Percentiles rank a stretch among this genome's conserved stretches.
phyloP scores from a whole-genome alignment of 805 yeast species.

The Saturnispora gosingensis region DNA sequence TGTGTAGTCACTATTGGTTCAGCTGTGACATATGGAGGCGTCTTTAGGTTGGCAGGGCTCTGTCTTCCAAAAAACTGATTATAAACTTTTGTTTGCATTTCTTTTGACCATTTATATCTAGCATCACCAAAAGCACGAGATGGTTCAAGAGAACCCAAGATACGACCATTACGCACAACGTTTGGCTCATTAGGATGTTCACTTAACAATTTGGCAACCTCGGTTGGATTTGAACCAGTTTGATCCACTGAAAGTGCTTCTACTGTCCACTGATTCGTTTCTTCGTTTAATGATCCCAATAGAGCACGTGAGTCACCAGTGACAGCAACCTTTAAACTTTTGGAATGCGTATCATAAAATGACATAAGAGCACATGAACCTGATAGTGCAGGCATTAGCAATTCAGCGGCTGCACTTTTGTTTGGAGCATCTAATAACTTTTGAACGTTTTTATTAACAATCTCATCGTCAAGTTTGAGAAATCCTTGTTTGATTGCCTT shows the following conservation, averaged over 20 bases:
- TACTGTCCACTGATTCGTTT: slow-evolving; percentile 72
- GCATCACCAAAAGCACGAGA: slow-evolving; percentile 97
- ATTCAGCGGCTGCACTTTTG: slow-evolving; percentile 57
- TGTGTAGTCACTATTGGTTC: slow-evolving; percentile 87
- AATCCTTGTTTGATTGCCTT: slow-evolving; percentile 77
- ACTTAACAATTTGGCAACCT: slow-evolving; percentile 67
- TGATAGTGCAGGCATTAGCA: slow-evolving; percentile 84
- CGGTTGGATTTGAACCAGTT: slow-evolving; percentile 85
- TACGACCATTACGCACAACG: slow-evolving; percentile 78
- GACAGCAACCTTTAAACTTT: slow-evolving; percentile 77
- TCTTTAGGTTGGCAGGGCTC: slow-evolving; percentile 60
- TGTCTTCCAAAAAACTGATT: slow-evolving; percentile 73
- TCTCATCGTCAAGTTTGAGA: slow-evolving; percentile 72
- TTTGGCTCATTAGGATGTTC: slow-evolving; percentile 92
- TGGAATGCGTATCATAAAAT: slow-evolving; percentile 70
- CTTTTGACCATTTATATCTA: slow-evolving; percentile 71
- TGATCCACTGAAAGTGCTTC: slow-evolving; percentile 82
- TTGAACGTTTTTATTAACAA: slow-evolving; percentile 67
- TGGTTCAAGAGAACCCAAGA: slow-evolving; percentile 89
- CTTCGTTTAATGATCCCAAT: slow-evolving; percentile 57
- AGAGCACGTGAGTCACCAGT: slow-evolving; percentile 95
- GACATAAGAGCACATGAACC: slow-evolving; percentile 92
- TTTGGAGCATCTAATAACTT: slow-evolving; percentile 60
- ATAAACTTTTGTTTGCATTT: slow-evolving; percentile 65
- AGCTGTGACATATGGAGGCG: slow-evolving; percentile 98